These are phyloP conservation scores for Scleroderma citrinum DNA, from an alignment of 768 basidiomycete species.

Conservation along the genomic window DNA sequence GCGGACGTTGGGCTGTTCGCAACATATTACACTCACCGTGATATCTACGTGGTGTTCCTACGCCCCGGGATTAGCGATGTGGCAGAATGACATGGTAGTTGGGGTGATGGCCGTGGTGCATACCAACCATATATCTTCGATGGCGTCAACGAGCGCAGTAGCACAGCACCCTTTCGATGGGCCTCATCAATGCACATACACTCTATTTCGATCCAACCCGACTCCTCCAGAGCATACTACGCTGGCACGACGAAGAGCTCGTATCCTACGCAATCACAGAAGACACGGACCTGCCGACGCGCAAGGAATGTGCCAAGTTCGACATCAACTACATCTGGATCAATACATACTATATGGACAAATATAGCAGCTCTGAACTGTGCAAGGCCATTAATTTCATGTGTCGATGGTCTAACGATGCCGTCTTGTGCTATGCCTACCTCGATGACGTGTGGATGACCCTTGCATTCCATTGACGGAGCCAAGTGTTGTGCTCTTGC, in stretches of 20 bases:
- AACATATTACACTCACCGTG: too few relatives aligned
- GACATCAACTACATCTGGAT: too few relatives aligned
- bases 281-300: conserved; percentile 10
- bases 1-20: too few relatives aligned
- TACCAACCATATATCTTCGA: too few relatives aligned
- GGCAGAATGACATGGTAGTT: too few relatives aligned
- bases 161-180: background rate
- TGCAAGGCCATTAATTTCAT: conserved; percentile 27
- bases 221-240: conserved; percentile 15
- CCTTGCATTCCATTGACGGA: background rate
- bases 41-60: too few relatives aligned
- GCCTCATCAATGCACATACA: background rate
- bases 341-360: conserved; percentile 31
- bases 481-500: conserved; percentile 3
- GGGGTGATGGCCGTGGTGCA: too few relatives aligned
- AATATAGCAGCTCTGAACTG: conserved; percentile 22
- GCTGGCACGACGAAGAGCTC: conserved; percentile 22
- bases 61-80: too few relatives aligned
- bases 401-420: conserved; percentile 28
- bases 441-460: conserved; percentile 17
- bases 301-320: too few relatives aligned
- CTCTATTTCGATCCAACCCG: too few relatives aligned
- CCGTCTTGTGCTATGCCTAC: conserved; percentile 24
- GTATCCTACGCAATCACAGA: conserved; percentile 19
- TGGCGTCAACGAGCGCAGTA: too few relatives aligned